Percentiles rank a stretch among this genome's conserved stretches.
These are phyloP conservation scores for Apiospora phragmitis DNA, from an alignment of 2,329 filamentous ascomycete species.

Conservation along the genomic window DNA sequence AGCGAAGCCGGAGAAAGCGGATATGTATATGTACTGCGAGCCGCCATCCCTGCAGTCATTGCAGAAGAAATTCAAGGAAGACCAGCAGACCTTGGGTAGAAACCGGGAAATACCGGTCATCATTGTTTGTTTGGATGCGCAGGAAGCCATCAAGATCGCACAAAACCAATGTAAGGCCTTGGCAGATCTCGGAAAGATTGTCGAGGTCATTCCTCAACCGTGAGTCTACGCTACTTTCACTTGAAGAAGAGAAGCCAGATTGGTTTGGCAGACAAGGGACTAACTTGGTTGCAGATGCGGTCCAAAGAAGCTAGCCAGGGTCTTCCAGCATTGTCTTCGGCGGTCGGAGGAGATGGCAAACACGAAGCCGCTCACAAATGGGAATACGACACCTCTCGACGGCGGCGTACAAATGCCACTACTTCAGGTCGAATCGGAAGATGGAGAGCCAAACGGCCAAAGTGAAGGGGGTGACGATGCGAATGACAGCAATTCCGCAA, in stretches of 20 bases:
- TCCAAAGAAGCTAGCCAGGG: constrained; percentile 31
- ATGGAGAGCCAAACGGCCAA: neutral
- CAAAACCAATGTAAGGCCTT: constrained; percentile 23
- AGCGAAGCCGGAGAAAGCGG: constrained; percentile 13
- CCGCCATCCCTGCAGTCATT: constrained; percentile 21
- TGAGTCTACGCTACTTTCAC: constrained; percentile 18
- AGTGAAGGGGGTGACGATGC: neutral
- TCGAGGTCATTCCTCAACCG: constrained; percentile 34
- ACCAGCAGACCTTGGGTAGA: neutral
- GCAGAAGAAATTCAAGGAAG: constrained; percentile 20
- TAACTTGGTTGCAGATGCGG: constrained; percentile 20
- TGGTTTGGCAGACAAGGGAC: neutral
- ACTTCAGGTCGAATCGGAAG: neutral
- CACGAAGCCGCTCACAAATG: neutral
- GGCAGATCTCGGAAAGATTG: constrained; percentile 24
- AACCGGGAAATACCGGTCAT: constrained; percentile 26
- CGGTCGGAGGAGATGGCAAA: constrained; percentile 7
- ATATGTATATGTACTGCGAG: constrained; percentile 30
- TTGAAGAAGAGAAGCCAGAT: neutral
- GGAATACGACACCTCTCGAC: neutral
- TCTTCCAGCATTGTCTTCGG: constrained; percentile 25
- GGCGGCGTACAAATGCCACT: neutral
- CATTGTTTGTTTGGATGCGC: constrained; percentile 30
- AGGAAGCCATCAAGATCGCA: constrained; percentile 29
- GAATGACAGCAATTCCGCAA: neutral